phyloP scores from a whole-genome alignment of 371 early-diverging fungal genomes.

The Mucor indicus region DNA sequence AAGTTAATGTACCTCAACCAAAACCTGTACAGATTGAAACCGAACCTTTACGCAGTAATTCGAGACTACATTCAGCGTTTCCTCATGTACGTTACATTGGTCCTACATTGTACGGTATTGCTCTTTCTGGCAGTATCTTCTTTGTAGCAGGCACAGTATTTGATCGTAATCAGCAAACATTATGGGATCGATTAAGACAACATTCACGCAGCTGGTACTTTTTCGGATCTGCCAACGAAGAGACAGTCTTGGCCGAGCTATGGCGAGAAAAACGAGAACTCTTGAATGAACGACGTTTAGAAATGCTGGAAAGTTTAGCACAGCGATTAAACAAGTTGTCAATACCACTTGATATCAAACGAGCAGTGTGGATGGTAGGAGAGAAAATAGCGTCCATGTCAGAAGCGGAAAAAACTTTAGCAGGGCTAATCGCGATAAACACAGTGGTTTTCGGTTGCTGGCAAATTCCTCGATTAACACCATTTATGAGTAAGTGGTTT shows the following conservation, averaged over 20 bases:
- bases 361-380: conserved; percentile 37
- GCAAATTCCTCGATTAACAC: conserved; percentile 58
- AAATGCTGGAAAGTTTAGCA: conserved; percentile 7
- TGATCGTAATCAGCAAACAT: conserved; percentile 23
- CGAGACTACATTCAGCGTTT: no score
- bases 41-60: no score
- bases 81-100: conserved; percentile 17
- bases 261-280: conserved; percentile 16
- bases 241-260: conserved; percentile 1
- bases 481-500: conserved; percentile 71
- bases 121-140: conserved; percentile 11
- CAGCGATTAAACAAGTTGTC: conserved; percentile 1
- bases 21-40: background rate
- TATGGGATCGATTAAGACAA: conserved; percentile 18
- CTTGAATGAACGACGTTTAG: conserved; percentile 9
- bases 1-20: background rate
- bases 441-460: conserved; percentile 67
- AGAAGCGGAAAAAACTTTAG: conserved; percentile 53
- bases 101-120: conserved; percentile 17
- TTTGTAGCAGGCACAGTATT: conserved; percentile 17
- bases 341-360: conserved; percentile 45
- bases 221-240: conserved; percentile 11
- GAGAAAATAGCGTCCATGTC: conserved; percentile 40
- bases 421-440: conserved; percentile 66
- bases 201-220: conserved; percentile 14